phyloP scores from a whole-genome alignment of 148 eudicot species.

The Persicaria maculosa region DNA sequence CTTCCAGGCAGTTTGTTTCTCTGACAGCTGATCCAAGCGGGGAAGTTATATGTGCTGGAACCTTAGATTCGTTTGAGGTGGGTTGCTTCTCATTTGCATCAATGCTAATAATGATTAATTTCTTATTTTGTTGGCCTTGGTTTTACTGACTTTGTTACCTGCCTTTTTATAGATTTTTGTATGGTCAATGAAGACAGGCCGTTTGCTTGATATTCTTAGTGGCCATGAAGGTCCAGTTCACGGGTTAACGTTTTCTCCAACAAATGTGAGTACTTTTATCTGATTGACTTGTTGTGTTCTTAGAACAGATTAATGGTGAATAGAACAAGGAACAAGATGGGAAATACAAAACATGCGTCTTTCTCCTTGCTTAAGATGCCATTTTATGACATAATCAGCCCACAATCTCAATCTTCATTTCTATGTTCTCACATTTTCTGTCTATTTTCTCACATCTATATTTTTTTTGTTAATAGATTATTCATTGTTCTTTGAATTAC shows the following conservation, averaged over 20 bases:
- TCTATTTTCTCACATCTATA: neutral
- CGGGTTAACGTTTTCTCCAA: constrained; percentile 88
- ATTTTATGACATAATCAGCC: neutral
- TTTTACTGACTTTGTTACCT: constrained; percentile 10
- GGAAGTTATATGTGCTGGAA: constrained; percentile 98
- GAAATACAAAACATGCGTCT: neutral
- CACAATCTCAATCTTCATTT: neutral
- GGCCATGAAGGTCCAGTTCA: constrained; percentile 99
- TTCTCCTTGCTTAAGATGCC: neutral
- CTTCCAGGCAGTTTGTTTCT: constrained; percentile 92
- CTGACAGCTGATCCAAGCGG: constrained; percentile 93
- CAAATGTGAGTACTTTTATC: constrained; percentile 48
- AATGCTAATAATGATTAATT: neutral
- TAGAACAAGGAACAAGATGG: neutral
- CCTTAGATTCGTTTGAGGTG: constrained; percentile 98
- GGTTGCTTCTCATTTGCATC: constrained; percentile 9
- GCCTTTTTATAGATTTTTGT: constrained; percentile 63
- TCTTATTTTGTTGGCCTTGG: constrained; percentile 10
- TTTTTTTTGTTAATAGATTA: neutral
- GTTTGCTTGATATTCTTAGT: constrained; percentile 84
- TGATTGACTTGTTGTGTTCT: neutral
- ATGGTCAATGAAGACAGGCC: constrained; percentile 99
- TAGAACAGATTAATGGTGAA: neutral
- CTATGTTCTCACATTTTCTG: neutral
- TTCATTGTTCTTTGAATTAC: constrained; percentile 11